A percentile compares a stretch with the other conserved stretches of the same genome.
These are phyloP conservation scores for Ceratorhiza oryzae-sativae DNA, from an alignment of 1,284 basidiomycete genomes.

Conservation along the genomic window DNA sequence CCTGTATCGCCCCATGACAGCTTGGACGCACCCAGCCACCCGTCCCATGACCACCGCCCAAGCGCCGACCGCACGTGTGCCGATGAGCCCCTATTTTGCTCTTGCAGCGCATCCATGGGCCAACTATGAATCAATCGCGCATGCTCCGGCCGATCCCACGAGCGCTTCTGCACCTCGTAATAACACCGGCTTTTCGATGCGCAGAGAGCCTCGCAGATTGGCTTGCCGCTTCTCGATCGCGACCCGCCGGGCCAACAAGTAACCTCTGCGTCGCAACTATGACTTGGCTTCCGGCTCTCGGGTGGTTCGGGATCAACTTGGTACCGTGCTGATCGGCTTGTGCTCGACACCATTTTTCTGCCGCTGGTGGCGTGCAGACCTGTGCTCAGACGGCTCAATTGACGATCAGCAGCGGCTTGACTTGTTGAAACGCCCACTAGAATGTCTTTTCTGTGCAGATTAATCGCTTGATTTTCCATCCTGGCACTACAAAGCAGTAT, in stretches of 20 bases:
- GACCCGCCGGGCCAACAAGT: background rate
- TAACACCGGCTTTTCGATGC: background rate
- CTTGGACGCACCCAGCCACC: background rate
- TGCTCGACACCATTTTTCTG: background rate
- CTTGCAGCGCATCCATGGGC: conserved; percentile 20
- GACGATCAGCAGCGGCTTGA: background rate
- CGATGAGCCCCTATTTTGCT: background rate
- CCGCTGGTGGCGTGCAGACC: background rate
- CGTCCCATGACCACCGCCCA: background rate
- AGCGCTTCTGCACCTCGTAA: background rate
- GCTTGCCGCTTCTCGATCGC: background rate
- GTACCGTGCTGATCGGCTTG: background rate
- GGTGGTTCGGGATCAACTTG: background rate
- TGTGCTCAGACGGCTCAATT: background rate
- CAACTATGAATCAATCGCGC: conserved; percentile 9
- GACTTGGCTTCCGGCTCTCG: background rate
- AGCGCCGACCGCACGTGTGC: conserved; percentile 22
- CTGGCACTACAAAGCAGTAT: no score
- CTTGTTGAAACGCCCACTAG: no score
- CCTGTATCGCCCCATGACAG: conserved; percentile 3
- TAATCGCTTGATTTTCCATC: no score
- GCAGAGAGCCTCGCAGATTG: background rate
- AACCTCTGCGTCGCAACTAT: background rate
- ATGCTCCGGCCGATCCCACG: conserved; percentile 7
- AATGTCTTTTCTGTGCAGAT: no score